A percentile compares a stretch with the other conserved stretches of the same genome.
phyloP scores from a whole-genome alignment of 148 eudicot genomes.

The Persicaria tinctoria region DNA sequence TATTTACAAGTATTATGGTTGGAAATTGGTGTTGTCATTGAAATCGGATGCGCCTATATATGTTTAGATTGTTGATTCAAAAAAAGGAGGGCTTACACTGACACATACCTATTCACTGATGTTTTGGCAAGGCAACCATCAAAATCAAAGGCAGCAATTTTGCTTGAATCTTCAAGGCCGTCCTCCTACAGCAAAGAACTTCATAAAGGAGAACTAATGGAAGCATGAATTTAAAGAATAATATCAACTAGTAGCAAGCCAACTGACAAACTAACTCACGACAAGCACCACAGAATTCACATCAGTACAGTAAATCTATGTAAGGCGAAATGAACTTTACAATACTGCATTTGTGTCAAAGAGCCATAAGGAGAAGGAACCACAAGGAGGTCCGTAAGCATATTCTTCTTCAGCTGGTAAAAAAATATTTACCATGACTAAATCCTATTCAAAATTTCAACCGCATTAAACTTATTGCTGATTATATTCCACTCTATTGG shows the following conservation, averaged over 20 bases:
- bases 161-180: conserved; percentile 60
- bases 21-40: background rate
- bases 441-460: background rate
- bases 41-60: background rate
- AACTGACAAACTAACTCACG: too few species aligned
- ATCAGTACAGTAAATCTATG: too few species aligned
- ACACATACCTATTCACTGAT: conserved; percentile 49
- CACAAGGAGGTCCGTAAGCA: background rate
- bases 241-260: too few species aligned
- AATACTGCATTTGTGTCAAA: too few species aligned
- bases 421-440: background rate
- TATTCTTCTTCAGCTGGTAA: background rate
- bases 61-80: background rate
- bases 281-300: too few species aligned
- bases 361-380: too few species aligned
- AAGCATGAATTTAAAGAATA: background rate
- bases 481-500: background rate
- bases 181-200: conserved; percentile 43
- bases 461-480: background rate
- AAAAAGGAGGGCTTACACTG: background rate
- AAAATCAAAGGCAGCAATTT: conserved; percentile 96
- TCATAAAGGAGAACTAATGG: background rate
- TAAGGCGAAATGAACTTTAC: too few species aligned
- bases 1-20: background rate
- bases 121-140: conserved; percentile 95